Base-by-base conservation (phyloP, 2,329 filamentous ascomycete genomes). In the Tolypocladium paradoxum region DNA sequence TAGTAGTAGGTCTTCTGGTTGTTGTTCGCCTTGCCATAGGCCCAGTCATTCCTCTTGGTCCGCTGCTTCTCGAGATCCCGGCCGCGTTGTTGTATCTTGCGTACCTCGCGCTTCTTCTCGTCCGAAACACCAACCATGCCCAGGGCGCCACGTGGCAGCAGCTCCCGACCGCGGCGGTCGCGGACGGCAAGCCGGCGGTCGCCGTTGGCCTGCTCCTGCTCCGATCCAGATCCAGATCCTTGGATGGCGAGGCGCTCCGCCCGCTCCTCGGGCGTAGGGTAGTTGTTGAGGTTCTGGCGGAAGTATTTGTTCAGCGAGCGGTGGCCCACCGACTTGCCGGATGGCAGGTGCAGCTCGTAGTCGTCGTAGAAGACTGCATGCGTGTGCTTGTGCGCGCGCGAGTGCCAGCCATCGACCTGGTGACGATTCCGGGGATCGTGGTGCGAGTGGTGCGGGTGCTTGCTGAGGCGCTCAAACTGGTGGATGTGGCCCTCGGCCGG, bases 291-390 rank as follows among this genome's bases (percentile, higher is more conserved):
- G 70, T 97, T 97, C 73, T 99, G 93, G 55, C 89, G 85, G 74
- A 84, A 99, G 72, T 97, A 97, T 60, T 81, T 84, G 65, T 88
- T 86, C 52, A 96, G 73, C 8, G 89, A 93, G 48, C 93, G 83
- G 68, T 99, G 93, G 38, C 93, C 93, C 37, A 95, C 90, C 8
- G 88, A 87, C 56, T 88, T 86, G 51, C 93, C 93, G 5, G 87
- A 90, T 1, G 93, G 93, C 14, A 99, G 81, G 65, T 99, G 90
- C 51, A 99, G 79, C 69, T 97, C 93, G 63, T 89, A 91, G 46
- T 99, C 93, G 61, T 95, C 89, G 64, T 95, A 85, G 68, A 95
- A 96, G 24, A 89, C 88, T 37, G 89, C 84, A 57, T 86, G 81
- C 5, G 81, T 69, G 59, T 84, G 68, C 60, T 88, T 86, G 71